These are phyloP conservation scores for Fraxinus anomala DNA, from an alignment of 257 asterid genomes.

Conservation along the genomic window DNA sequence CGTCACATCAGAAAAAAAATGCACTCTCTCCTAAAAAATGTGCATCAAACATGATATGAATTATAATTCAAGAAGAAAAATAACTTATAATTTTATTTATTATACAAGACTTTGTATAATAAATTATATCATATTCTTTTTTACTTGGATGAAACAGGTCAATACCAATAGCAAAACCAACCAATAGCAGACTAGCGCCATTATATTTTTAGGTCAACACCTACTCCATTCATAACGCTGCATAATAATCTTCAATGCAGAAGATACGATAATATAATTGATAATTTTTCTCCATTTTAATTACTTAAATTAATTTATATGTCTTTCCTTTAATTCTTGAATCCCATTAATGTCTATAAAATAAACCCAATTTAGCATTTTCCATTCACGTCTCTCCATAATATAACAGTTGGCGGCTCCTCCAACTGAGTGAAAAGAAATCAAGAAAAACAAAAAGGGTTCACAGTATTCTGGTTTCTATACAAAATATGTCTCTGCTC, in stretches of 20 bases:
- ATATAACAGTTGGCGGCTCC: background rate
- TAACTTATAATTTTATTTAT: background rate
- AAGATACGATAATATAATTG: background rate
- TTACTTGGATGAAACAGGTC: too few species aligned
- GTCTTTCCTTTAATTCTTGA: conserved; percentile 10
- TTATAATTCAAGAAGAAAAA: background rate
- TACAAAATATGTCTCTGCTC: conserved; percentile 50
- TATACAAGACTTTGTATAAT: background rate
- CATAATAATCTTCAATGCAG: background rate
- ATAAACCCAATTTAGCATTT: background rate
- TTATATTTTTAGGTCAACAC: conserved; percentile 12
- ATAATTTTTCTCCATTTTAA: background rate
- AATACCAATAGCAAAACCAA: background rate
- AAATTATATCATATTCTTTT: too few species aligned
- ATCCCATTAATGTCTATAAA: conserved; percentile 30
- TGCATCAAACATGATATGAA: too few species aligned
- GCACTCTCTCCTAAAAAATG: too few species aligned
- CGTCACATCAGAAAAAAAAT: too few species aligned
- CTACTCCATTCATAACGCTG: conserved; percentile 11
- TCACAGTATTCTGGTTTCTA: background rate
- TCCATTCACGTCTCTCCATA: background rate
- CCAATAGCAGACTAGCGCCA: too few species aligned
- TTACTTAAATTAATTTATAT: background rate
- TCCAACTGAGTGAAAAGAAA: background rate
- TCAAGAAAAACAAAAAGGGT: background rate